Conservation (phyloP, 495 filamentous ascomycete genomes). For the Penicillium subrubescens region DNA sequence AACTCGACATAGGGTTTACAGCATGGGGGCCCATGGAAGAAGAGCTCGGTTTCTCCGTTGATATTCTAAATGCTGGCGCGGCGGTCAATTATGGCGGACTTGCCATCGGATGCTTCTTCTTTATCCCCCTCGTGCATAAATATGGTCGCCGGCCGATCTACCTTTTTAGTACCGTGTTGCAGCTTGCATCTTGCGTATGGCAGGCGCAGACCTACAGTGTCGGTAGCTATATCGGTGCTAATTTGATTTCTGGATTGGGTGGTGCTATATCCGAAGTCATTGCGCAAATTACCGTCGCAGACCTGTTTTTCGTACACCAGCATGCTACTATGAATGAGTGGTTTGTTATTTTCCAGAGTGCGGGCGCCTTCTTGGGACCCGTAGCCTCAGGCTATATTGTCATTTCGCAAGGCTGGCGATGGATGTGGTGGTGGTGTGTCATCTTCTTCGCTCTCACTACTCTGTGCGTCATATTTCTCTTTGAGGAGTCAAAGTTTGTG, state of each 20-base stretch:
- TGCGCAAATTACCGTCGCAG: constrained; percentile 49
- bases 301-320: constrained; percentile 54
- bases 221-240: constrained; percentile 36
- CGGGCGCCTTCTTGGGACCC: constrained; percentile 41
- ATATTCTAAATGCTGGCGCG: constrained; percentile 39
- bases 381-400: constrained; percentile 50
- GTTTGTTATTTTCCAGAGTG: constrained; percentile 36
- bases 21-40: constrained; percentile 43
- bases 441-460: constrained; percentile 45
- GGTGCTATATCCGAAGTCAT: constrained; percentile 46
- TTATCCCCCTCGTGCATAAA: constrained; percentile 50
- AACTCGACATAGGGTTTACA: constrained; percentile 41
- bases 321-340: constrained; percentile 43
- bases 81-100: constrained; percentile 41
- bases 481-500: constrained; percentile 47
- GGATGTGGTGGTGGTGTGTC: constrained; percentile 55
- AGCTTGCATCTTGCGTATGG: constrained; percentile 43
- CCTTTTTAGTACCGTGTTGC: constrained; percentile 36
- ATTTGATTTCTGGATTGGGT: constrained; percentile 35
- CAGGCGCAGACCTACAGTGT: constrained; percentile 33
- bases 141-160: constrained; percentile 50
- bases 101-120: constrained; percentile 42
- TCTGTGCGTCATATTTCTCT: constrained; percentile 40
- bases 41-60: constrained; percentile 39
- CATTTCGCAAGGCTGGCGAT: constrained; percentile 48